Base-by-base conservation (phyloP, 2,329 filamentous ascomycete genomes). In the Fusarium sp. region DNA sequence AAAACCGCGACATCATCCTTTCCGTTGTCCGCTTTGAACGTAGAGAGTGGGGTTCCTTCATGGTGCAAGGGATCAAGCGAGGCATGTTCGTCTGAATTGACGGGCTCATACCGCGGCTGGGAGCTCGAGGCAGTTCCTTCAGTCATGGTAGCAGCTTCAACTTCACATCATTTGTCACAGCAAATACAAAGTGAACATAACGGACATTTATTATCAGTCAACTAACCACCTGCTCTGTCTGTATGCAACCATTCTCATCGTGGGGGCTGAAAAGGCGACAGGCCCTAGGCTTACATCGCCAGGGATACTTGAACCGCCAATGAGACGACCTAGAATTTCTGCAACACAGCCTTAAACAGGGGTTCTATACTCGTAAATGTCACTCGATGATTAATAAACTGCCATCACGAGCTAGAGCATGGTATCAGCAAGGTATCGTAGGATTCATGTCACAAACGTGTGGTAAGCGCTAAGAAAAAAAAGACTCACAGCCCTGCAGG, bases 51-150 rank as follows among this genome's bases (percentile, higher is more conserved):
- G 3, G 28, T 20, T 7, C 59, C 42, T 2, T 46, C 21, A 4
- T 43, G 27, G 14, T 32, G 34, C 18, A 46, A 32, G 3, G 54
- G 28, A 13, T 43, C 34, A 8, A 46, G 25, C 12, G 49, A 14
- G 10, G 40, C 41, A 23, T 62, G 32, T 20, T 72, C 69, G 20
- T 72, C 63, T 3, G 48, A 50, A 14, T 42, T 51, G 21, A 72
- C 70, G 9, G 55, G 66, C 42, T 70, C 66, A 14, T 72, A 72
- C 3, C 61, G 63, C 50, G 69, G 63, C 25, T 62, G 50, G 4
- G 56, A 42, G 18, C 21, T 48, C 21, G 41, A 45, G 13, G 10
- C 25, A 4, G 25, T 27, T 37, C 48, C 65, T 7, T 70, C 66
- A 9, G 49, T 30, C 60, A 63, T 63, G 9, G 12, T 4, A 1